Percentiles rank a stretch among this genome's conserved stretches.
Evolutionary conservation across 306 rosid species (phyloP).

Genomic region (Cucumis sativus): Cucumber_9930_V3 NC_026661.2:13612001-13612500

Average conservation of each 20-base stretch:
- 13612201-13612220: neutral
- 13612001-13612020: neutral
- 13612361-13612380: neutral
- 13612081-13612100: neutral
- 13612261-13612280: neutral
- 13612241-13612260: neutral
- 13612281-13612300: neutral
- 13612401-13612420: neutral
- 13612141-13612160: neutral
- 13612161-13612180: neutral
- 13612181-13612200: neutral
- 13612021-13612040: neutral
- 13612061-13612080: neutral
- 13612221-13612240: neutral
- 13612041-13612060: neutral
- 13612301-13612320: conserved; percentile 4
- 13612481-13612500: neutral
- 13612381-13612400: neutral
- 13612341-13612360: conserved; percentile 16
- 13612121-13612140: neutral
- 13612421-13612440: neutral
- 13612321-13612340: conserved; percentile 15
- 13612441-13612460: neutral
- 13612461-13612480: neutral
- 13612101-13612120: neutral